Evolutionary conservation across 192 early-diverging fungal genomes (phyloP), one percentile per base, ranked within the genome.

Genomic region (Pilobolus umbonatus): DNA sequence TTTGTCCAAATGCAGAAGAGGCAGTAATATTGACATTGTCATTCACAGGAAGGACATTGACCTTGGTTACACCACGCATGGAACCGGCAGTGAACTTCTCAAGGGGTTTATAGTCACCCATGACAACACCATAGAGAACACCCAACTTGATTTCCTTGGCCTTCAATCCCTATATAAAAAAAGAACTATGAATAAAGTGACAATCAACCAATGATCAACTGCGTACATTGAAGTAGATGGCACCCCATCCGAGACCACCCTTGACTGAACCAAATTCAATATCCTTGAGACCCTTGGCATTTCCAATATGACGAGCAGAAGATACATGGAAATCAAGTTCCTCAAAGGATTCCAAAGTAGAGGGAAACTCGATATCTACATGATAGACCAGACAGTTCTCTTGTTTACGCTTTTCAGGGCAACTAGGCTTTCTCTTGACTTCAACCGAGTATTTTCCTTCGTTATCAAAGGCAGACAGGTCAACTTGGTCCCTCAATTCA

Each of bases 161-260:
- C 31, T 32, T 53, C 36, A 67, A 38, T 28, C 57, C 57, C 57
- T 59, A 59, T 19, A 44, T n/a, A 21, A 32, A 30, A 34, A 34
- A 46, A 22, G 21, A 21, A 26, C 34, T 12, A 24, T 47, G 19
- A 46, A 34, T 26, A 47, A 40, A 32, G 11, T 45, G 24, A 43
- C 26, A 34, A 17, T 14, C 29, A 22, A 21, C 0, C 21, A 10
- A n/a, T 28, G 24, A 34, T 47, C 34, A 29, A 15, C 9, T 42
- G 19, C 19, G 14, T 49, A 59, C 57, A 4, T 56, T 45, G 19
- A 68, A 68, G 8, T 51, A 24, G 29, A 68, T 57, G 25, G 59
- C 48, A 15, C 66, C 66, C n/a, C 29, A 53, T 26, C 60, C 66
- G 25, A 68, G 51, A 39, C 66, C 66, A n/a, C 54, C 60, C 28